Evolutionary conservation across 139 green algal genomes (phyloP), one percentile per base, ranked within the genome.

Genomic region (Coelastrella sp.): DNA sequence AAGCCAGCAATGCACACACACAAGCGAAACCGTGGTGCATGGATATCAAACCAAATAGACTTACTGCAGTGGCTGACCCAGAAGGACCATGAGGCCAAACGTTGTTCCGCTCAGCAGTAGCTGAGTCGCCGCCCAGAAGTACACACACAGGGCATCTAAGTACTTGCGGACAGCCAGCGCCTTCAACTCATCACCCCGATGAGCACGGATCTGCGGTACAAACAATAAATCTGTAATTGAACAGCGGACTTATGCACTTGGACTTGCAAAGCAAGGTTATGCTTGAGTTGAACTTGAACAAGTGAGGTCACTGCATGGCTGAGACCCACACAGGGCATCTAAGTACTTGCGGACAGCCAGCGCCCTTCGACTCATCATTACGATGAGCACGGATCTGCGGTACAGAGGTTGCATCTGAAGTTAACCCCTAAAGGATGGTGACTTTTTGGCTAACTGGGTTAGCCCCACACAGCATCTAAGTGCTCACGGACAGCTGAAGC

Each of bases 71-170:
- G 84, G 84, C 71, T 94, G 83, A 1, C 96, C 96, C 61, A 95
- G 87, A 32, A 95, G 80, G 61, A 94, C 94, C 57, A 96, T 92
- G 66, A 96, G 88, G 3, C 92, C 93, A 83, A 98, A 97, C 4
- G 94, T 97, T 22, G 92, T 80, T 3, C 92, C 92, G 5, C 88
- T 90, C 83, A 98, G 95, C n/a, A 99, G 92, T 71, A 98, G 90
- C 19, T 90, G 93, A 10, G 96, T 98, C 19, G 95, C 92, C 3
- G 96, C 97, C 97, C 97, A 99, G 57, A 97, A 96, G 89, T 96
- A 99, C 4, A 99, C 97, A 86, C 97, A 99, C 64, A 97, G 84
- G 0, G 97, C 97, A 74, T 99, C 97, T 74, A 99, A 88, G 89
- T 99, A 99, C 92, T 99, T 99, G 76, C 95, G 93, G 11, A 95